Conservation (phyloP, 371 early-diverging fungal genomes). For the Mortierella sp. region DNA sequence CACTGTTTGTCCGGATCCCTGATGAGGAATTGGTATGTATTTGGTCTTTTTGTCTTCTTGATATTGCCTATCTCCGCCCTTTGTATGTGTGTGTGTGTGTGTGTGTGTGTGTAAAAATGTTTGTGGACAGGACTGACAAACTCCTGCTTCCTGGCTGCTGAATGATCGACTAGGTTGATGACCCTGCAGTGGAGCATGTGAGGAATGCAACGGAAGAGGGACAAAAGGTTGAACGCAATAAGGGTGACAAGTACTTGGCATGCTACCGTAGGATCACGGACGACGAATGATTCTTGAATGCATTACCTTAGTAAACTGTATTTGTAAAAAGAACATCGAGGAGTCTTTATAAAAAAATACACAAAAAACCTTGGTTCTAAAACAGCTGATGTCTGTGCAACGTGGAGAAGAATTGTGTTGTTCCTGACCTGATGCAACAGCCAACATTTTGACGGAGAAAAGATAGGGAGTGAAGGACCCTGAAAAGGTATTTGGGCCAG, state of each 20-base stretch:
- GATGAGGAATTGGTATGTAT: constrained; percentile 80
- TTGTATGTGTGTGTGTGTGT: too few species aligned
- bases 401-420: too few species aligned
- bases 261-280: constrained; percentile 79
- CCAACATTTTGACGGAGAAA: too few species aligned
- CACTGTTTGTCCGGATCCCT: constrained; percentile 89
- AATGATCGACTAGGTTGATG: constrained; percentile 70
- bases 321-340: background rate
- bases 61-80: background rate
- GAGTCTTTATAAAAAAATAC: background rate
- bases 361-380: too few species aligned
- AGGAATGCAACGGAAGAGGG: constrained; percentile 96
- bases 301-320: constrained; percentile 24
- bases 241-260: constrained; percentile 94
- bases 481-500: too few species aligned
- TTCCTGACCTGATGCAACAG: too few species aligned
- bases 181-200: constrained; percentile 89
- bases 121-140: too few species aligned
- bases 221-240: constrained; percentile 95
- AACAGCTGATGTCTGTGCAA: too few species aligned
- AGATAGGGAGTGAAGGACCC: too few species aligned
- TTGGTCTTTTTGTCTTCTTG: background rate
- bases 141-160: too few species aligned
- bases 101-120: constrained; percentile 1
- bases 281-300: constrained; percentile 63